phyloP scores from a whole-genome alignment of 1,284 basidiomycete species.

The Erythrobasidium hasegawianum region DNA sequence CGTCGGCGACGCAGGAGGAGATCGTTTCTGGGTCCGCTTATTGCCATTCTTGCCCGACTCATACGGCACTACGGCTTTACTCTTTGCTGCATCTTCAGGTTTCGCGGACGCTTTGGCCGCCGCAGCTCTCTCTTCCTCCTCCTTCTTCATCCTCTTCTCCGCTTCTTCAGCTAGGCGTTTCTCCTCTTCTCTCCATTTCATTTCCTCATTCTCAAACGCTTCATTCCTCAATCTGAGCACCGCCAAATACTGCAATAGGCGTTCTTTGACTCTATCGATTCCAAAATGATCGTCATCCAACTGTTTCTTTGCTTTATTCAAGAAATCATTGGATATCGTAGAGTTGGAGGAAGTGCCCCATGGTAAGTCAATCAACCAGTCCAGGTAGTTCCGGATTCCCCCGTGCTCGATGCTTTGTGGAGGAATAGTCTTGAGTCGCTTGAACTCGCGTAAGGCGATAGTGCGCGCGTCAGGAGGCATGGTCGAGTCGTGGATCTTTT shows the following conservation, averaged over 20 bases:
- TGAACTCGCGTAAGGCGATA: constrained; percentile 43
- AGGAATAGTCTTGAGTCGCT: constrained; percentile 43
- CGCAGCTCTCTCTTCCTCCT: constrained; percentile 4
- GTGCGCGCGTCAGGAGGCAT: constrained; percentile 43
- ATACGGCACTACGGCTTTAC: not conserved
- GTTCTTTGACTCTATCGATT: constrained; percentile 53
- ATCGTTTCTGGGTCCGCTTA: not conserved
- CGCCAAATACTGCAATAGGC: constrained; percentile 52
- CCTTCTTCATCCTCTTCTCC: constrained; percentile 8
- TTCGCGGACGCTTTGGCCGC: constrained; percentile 2
- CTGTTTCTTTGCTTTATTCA: constrained; percentile 39
- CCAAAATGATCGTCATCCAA: constrained; percentile 53
- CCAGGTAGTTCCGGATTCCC: constrained; percentile 43
- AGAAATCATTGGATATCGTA: constrained; percentile 34
- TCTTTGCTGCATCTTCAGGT: not conserved
- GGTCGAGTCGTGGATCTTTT: constrained; percentile 39
- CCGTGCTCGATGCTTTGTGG: constrained; percentile 45
- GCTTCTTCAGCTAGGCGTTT: constrained; percentile 34
- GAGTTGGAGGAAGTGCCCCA: constrained; percentile 39
- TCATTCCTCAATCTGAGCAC: constrained; percentile 51
- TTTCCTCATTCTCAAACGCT: constrained; percentile 37
- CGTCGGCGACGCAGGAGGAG: no score
- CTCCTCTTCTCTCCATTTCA: constrained; percentile 1
- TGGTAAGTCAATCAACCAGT: constrained; percentile 42
- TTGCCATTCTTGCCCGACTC: no score